Percentiles rank a stretch among this genome's conserved stretches.
phyloP scores from a whole-genome alignment of 805 yeast species.

The Teunomyces aglyptinius region DNA sequence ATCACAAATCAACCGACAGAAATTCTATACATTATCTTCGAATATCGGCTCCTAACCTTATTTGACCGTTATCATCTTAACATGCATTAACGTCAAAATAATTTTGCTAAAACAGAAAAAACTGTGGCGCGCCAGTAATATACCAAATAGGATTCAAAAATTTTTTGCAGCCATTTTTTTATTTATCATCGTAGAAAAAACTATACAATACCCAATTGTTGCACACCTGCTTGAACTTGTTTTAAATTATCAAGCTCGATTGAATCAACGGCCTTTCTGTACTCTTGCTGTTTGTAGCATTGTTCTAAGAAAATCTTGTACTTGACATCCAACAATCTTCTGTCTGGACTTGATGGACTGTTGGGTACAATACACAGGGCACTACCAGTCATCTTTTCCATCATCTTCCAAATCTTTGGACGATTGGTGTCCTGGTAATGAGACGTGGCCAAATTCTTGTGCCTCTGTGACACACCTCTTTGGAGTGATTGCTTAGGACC shows the following conservation, averaged over 20 bases:
- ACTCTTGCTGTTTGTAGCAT: slow-evolving; percentile 75
- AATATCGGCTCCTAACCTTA: not conserved
- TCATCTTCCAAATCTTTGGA: slow-evolving; percentile 77
- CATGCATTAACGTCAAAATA: slow-evolving; percentile 3
- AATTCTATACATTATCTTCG: not conserved
- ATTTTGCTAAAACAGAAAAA: not conserved
- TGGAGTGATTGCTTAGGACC: slow-evolving; percentile 58
- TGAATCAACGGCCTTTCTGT: slow-evolving; percentile 65
- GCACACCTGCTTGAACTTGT: not conserved
- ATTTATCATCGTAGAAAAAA: not conserved
- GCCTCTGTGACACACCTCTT: slow-evolving; percentile 48
- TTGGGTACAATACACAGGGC: slow-evolving; percentile 79
- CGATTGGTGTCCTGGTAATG: slow-evolving; percentile 38
- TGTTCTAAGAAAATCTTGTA: slow-evolving; percentile 86
- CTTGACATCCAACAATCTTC: slow-evolving; percentile 70
- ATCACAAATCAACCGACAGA: no score
- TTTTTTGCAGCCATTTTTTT: slow-evolving; percentile 2
- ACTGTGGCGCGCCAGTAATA: not conserved
- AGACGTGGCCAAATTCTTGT: slow-evolving; percentile 28
- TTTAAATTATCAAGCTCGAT: slow-evolving; percentile 26
- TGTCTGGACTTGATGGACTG: slow-evolving; percentile 55
- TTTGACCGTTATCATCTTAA: not conserved
- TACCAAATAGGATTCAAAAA: not conserved
- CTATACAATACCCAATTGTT: slow-evolving; percentile 1
- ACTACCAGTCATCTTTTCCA: slow-evolving; percentile 80